Percentiles rank a stretch among this genome's conserved stretches.
Conservation (phyloP, 768 basidiomycete species). For the Tephrocybe sp. region DNA sequence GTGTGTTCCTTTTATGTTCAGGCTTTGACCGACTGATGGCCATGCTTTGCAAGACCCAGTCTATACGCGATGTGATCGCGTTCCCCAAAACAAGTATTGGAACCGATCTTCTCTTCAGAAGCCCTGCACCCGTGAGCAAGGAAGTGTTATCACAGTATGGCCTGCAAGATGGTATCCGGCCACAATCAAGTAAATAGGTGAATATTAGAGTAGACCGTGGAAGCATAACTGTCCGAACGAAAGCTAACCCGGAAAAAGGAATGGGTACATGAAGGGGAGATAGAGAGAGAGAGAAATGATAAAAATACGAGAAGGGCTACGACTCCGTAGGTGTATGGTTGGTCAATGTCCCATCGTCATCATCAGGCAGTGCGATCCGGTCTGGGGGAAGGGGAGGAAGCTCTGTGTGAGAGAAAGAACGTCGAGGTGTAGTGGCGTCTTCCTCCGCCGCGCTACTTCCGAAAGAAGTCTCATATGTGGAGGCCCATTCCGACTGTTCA, state of each 20-base stretch:
- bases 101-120: constrained; percentile 85
- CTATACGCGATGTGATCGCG: constrained; percentile 94
- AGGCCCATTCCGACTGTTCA: constrained; percentile 36
- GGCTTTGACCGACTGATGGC: constrained; percentile 94
- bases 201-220: constrained; percentile 14
- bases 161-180: constrained; percentile 36
- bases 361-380: constrained; percentile 12
- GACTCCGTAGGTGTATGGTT: constrained; percentile 13
- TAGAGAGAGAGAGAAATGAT: constrained; percentile 16
- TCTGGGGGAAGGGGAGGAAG: constrained; percentile 27
- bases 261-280: constrained; percentile 16
- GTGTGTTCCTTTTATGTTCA: constrained; percentile 29
- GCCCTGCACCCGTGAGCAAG: constrained; percentile 63
- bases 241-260: constrained; percentile 19
- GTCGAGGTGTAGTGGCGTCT: constrained; percentile 48
- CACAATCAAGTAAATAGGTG: constrained; percentile 19
- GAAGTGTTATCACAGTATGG: constrained; percentile 66
- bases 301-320: constrained; percentile 12
- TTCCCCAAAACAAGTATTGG: constrained; percentile 91
- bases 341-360: constrained; percentile 15
- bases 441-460: constrained; percentile 25
- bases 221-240: constrained; percentile 16
- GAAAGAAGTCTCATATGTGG: constrained; percentile 39
- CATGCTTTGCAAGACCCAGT: constrained; percentile 82
- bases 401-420: constrained; percentile 27